Evolutionary conservation across 495 filamentous ascomycete species (phyloP).

Genomic region (Aspergillus nidulans): DNA sequence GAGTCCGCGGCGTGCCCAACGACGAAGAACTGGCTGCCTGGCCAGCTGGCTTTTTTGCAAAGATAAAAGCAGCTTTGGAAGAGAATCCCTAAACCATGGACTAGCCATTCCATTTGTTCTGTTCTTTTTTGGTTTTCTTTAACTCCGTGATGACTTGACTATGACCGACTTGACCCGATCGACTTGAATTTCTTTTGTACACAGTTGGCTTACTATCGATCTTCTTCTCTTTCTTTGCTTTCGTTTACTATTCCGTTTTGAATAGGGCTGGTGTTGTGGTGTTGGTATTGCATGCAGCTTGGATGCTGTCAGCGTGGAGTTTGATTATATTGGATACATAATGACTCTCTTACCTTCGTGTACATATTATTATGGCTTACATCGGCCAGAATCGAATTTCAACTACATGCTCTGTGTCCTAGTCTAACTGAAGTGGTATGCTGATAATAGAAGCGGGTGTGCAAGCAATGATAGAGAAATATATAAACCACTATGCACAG

Average conservation of each 20-base stretch:
- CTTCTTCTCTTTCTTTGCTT: slow-evolving; percentile 7
- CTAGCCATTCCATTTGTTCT: slow-evolving; percentile 16
- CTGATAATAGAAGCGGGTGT: too few relatives aligned
- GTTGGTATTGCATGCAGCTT: slow-evolving; percentile 14
- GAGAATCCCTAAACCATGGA: slow-evolving; percentile 33
- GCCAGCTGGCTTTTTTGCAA: slow-evolving; percentile 63
- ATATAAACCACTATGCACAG: too few relatives aligned
- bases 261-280: slow-evolving; percentile 14
- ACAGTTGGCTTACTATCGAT: slow-evolving; percentile 7
- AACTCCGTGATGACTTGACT: slow-evolving; percentile 16
- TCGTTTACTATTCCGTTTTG: slow-evolving; percentile 6
- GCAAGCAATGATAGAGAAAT: too few relatives aligned
- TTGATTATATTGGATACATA: slow-evolving; percentile 16
- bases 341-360: not conserved
- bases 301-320: slow-evolving; percentile 13
- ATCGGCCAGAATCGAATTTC: not conserved
- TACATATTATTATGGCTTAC: not conserved
- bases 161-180: slow-evolving; percentile 4
- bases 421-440: not conserved
- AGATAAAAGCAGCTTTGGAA: slow-evolving; percentile 60
- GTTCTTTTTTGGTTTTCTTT: slow-evolving; percentile 5
- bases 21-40: slow-evolving; percentile 68
- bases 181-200: slow-evolving; percentile 11
- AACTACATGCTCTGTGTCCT: not conserved
- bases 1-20: slow-evolving; percentile 59